phyloP scores from a whole-genome alignment of 2,329 filamentous ascomycete species.

The Paecilomyces sp. region DNA sequence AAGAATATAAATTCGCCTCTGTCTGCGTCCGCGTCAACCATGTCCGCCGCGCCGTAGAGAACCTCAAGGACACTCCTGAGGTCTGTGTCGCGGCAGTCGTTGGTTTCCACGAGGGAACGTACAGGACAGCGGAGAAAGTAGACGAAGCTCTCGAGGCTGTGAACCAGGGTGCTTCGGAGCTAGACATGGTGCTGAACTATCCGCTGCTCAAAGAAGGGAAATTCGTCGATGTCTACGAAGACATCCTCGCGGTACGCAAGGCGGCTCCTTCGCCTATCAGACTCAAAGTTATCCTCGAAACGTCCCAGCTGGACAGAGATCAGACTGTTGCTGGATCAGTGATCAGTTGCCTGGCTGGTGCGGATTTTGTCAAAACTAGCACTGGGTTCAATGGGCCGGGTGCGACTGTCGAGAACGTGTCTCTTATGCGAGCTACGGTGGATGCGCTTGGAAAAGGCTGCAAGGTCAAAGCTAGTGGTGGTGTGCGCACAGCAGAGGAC shows the following conservation, averaged over 20 bases:
- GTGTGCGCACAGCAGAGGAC: conserved; percentile 45
- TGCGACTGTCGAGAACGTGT: conserved; percentile 46
- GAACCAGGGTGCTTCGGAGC: conserved; percentile 45
- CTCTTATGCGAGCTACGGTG: conserved; percentile 46
- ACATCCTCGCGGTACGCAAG: conserved; percentile 46
- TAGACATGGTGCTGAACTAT: conserved; percentile 55
- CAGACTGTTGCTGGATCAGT: conserved; percentile 49
- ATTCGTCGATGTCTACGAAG: conserved; percentile 46
- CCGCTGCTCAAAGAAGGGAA: conserved; percentile 36
- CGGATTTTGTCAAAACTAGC: conserved; percentile 55
- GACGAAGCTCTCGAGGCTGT: conserved; percentile 45
- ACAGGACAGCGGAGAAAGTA: conserved; percentile 45
- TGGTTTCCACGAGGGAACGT: conserved; percentile 54
- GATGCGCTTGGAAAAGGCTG: conserved; percentile 35
- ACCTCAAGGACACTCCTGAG: conserved; percentile 36
- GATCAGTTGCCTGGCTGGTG: conserved; percentile 45
- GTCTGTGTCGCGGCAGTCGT: conserved; percentile 53
- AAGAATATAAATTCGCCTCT: conserved; percentile 34
- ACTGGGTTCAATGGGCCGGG: conserved; percentile 53
- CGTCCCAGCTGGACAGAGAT: conserved; percentile 41
- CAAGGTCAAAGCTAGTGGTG: conserved; percentile 54
- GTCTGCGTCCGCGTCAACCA: conserved; percentile 52
- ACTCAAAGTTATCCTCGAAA: conserved; percentile 55
- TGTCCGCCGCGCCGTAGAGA: conserved; percentile 44
- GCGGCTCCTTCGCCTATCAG: conserved; percentile 36